Evolutionary conservation across 768 basidiomycete species (phyloP).

Genomic region (Krasilnikovozyma curviuscula): DNA sequence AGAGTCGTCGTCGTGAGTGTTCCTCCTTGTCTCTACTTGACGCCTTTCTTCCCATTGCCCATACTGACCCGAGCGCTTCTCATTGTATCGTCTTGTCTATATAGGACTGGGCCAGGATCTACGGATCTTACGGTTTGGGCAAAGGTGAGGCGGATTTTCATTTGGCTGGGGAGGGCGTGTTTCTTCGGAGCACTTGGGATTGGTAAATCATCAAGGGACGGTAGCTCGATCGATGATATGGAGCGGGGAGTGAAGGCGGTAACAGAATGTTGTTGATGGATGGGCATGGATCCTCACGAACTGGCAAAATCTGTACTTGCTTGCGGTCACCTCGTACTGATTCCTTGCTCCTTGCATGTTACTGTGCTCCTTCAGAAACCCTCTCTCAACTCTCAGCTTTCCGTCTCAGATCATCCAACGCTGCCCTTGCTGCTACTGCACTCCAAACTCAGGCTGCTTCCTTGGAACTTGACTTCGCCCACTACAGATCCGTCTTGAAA

Average conservation of each 20-base stretch:
- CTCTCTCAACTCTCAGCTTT: constrained; percentile 76
- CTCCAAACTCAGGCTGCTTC: constrained; percentile 28
- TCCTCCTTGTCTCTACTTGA: neutral
- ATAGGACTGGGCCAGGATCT: constrained; percentile 28
- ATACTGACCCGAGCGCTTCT: neutral
- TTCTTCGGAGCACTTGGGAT: neutral
- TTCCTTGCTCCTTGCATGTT: too few species aligned
- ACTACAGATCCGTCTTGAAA: constrained; percentile 81
- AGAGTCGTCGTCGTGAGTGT: constrained; percentile 22
- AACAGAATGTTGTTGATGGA: too few species aligned
- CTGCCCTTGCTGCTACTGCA: constrained; percentile 28
- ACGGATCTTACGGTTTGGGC: constrained; percentile 26
- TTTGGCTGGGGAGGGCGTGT: neutral
- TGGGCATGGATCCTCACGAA: too few species aligned
- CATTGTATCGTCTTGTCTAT: neutral
- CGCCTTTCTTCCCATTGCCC: neutral
- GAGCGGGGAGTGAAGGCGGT: too few species aligned
- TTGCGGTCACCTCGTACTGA: too few species aligned
- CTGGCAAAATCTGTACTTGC: too few species aligned
- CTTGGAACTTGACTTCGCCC: constrained; percentile 67
- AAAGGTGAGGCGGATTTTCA: constrained; percentile 23
- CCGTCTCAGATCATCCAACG: constrained; percentile 85
- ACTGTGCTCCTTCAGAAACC: constrained; percentile 44
- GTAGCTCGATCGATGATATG: too few species aligned
- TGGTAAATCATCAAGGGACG: neutral